These are phyloP conservation scores for Zizania palustris DNA, from an alignment of 202 grass and related monocot species.

Conservation along the genomic window DNA sequence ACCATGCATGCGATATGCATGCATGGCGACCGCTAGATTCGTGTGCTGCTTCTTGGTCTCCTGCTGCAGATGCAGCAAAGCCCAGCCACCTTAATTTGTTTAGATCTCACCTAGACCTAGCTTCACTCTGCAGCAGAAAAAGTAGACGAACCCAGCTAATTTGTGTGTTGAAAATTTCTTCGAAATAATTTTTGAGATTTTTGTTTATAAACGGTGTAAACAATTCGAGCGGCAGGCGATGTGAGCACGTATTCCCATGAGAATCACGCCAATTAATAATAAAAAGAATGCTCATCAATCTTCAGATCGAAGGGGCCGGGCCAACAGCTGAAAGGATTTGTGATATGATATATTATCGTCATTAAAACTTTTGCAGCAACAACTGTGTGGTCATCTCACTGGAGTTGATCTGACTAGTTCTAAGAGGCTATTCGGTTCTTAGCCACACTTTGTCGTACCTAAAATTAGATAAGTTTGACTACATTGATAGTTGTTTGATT, in stretches of 20 bases:
- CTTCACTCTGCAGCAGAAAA: background rate
- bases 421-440: too few species aligned
- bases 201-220: background rate
- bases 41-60: constrained; percentile 44
- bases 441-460: too few species aligned
- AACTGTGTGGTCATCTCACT: constrained; percentile 25
- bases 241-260: constrained; percentile 37
- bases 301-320: background rate
- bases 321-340: constrained; percentile 24
- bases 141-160: background rate
- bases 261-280: constrained; percentile 27
- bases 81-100: constrained; percentile 28
- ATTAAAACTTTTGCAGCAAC: constrained; percentile 1
- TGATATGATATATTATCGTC: background rate
- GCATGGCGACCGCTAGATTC: constrained; percentile 39
- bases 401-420: constrained; percentile 27
- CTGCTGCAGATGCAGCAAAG: constrained; percentile 23
- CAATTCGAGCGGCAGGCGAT: constrained; percentile 4
- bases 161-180: background rate
- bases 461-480: too few species aligned
- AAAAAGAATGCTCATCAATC: too few species aligned
- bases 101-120: constrained; percentile 25
- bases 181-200: background rate
- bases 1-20: background rate
- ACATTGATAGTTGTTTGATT: too few species aligned